These are phyloP conservation scores for Mortierella sp. DNA, from an alignment of 371 early-diverging fungal genomes.

Conservation along the genomic window DNA sequence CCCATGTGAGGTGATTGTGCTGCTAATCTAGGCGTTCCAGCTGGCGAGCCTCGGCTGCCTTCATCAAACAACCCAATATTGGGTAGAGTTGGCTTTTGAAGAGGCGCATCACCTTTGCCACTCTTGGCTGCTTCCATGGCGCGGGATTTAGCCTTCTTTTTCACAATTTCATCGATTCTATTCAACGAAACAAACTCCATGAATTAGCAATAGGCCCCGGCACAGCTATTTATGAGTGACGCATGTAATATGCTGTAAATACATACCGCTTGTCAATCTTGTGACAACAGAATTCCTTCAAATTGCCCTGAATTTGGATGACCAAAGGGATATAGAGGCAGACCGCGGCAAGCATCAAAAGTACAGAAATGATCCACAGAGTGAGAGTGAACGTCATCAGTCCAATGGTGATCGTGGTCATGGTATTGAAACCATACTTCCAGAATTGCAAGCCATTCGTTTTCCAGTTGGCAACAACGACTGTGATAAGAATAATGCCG, in stretches of 20 bases:
- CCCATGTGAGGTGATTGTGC: conserved; percentile 41
- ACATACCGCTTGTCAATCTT: conserved; percentile 88
- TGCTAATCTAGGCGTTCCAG: conserved; percentile 36
- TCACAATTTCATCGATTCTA: conserved; percentile 56
- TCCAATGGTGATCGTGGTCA: conserved; percentile 25
- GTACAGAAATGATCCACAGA: conserved; percentile 58
- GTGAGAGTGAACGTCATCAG: conserved; percentile 50
- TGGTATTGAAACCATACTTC: neutral
- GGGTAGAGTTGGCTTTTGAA: conserved; percentile 47
- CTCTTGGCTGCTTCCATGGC: conserved; percentile 51
- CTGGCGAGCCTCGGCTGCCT: conserved; percentile 31
- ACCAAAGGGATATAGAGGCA: conserved; percentile 85
- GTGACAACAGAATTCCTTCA: conserved; percentile 93
- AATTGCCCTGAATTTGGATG: conserved; percentile 85
- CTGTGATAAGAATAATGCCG: conserved; percentile 39
- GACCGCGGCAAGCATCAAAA: conserved; percentile 70
- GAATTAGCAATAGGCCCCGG: neutral
- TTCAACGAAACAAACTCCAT: neutral
- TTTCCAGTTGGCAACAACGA: neutral
- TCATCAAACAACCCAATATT: conserved; percentile 45
- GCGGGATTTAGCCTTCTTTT: conserved; percentile 47
- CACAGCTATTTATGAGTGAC: neutral
- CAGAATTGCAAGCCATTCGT: conserved; percentile 1
- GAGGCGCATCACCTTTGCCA: conserved; percentile 37
- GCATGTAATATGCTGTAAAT: neutral